A percentile compares a stretch with the other conserved stretches of the same genome.
These are phyloP conservation scores for Magnaporthiopsis poae DNA, from an alignment of 2,329 filamentous ascomycete species.

Conservation along the genomic window DNA sequence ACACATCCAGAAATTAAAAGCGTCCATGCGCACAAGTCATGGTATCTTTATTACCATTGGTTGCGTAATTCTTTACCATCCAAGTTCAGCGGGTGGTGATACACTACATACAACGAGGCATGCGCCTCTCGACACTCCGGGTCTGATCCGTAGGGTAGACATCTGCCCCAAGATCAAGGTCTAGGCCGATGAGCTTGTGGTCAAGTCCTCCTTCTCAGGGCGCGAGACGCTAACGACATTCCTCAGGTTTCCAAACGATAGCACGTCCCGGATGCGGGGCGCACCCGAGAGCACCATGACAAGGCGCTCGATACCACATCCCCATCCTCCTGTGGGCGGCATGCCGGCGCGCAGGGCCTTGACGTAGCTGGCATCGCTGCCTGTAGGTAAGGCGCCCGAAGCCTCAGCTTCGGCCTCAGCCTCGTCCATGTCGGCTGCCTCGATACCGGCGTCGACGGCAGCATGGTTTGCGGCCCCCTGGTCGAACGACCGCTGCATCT, in stretches of 20 bases:
- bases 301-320: constrained; percentile 80
- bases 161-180: too few species aligned
- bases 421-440: constrained; percentile 22
- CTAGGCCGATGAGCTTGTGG: neutral
- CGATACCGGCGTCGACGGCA: constrained; percentile 26
- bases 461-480: constrained; percentile 34
- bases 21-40: neutral
- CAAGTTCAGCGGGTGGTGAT: neutral
- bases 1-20: too few species aligned
- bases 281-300: constrained; percentile 82
- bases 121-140: neutral
- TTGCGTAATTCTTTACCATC: neutral
- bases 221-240: constrained; percentile 48
- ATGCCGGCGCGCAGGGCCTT: constrained; percentile 77
- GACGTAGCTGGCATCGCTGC: constrained; percentile 71
- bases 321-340: constrained; percentile 95
- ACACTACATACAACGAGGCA: neutral
- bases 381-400: constrained; percentile 26
- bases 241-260: constrained; percentile 78
- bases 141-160: neutral
- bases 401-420: constrained; percentile 36
- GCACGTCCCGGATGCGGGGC: constrained; percentile 70
- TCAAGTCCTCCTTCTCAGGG: neutral
- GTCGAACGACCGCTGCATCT: constrained; percentile 16
- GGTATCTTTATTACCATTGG: neutral